phyloP scores from a whole-genome alignment of 495 filamentous ascomycete genomes.

The Podospora pseudopauciseta region DNA sequence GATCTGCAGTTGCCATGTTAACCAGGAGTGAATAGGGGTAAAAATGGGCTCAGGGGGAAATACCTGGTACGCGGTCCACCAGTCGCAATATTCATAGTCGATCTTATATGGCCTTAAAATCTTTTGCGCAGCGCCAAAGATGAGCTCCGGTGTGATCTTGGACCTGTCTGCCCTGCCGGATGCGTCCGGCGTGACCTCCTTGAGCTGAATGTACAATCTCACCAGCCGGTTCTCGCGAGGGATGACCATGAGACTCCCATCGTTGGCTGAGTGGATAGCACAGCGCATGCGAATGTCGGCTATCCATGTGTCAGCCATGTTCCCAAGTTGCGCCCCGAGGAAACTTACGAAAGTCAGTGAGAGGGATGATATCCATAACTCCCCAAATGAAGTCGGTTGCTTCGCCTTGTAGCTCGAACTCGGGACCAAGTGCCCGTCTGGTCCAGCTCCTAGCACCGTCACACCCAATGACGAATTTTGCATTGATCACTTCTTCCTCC shows the following conservation, averaged over 20 bases:
- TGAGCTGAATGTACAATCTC: conserved; percentile 67
- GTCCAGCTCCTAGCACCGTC: conserved; percentile 66
- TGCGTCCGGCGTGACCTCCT: conserved; percentile 43
- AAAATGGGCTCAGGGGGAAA: conserved; percentile 17
- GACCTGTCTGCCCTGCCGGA: conserved; percentile 49
- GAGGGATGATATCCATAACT: conserved; percentile 62
- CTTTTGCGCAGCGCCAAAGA: conserved; percentile 56
- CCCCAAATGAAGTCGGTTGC: conserved; percentile 64
- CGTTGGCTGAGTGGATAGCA: conserved; percentile 63
- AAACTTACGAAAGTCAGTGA: conserved; percentile 57
- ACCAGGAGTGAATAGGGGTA: neutral
- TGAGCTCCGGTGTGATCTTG: conserved; percentile 57
- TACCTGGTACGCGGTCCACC: conserved; percentile 42
- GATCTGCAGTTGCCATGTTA: conserved; percentile 50
- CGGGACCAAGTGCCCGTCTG: conserved; percentile 51
- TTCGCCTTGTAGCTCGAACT: conserved; percentile 51
- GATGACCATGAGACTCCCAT: conserved; percentile 67
- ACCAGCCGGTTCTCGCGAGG: conserved; percentile 65
- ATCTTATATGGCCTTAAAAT: conserved; percentile 63
- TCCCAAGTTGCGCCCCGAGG: neutral
- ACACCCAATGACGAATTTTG: conserved; percentile 66
- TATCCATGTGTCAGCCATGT: neutral
- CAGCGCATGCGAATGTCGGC: conserved; percentile 66
- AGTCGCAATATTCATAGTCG: conserved; percentile 59
- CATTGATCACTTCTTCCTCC: conserved; percentile 40